Base-by-base conservation (phyloP, 2,329 filamentous ascomycete genomes). In the Colletotrichum scovillei region DNA sequence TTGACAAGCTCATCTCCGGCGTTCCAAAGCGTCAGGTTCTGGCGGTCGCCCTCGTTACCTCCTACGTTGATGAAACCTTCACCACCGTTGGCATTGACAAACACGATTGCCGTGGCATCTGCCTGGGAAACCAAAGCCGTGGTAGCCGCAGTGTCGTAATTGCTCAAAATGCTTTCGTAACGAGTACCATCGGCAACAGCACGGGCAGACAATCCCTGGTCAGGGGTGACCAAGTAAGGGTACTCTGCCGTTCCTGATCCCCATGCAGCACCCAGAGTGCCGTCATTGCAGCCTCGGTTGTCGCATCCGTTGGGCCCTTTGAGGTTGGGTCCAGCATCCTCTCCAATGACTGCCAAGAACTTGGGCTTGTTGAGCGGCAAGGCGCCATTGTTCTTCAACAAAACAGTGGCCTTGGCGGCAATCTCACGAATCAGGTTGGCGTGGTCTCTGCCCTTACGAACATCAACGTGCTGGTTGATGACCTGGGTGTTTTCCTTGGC, bases 11-110 rank as follows among this genome's bases (percentile, higher is more conserved):
- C 87, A 66, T 98, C 95, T 53, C 94, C 95, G 72, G 92, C 89
- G 73, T 92, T 88, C 96, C 96, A 98, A 0, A 98, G 87, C 0
- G 95, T 98, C 49, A 99, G 87, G 84, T 99, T 98, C 79, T 95
- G 95, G 66, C 97, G 92, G 82, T 98, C 96, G 71, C 97, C 97
- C 72, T 88, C 86, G 81, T 98, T 98, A 67, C 91, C 93, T 75
- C 95, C 96, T 1, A 97, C 90, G 32, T 84, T 88, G 79, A 98
- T 95, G 84, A 90, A 98, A 6, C 94, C 95, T 83, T 98, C 97
- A 66, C 96, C 96, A 4, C 93, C 90, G 80, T 95, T 89, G 16
- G 95, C 92, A 77, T 98, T 98, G 79, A 94, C 95, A 78, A 98
- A 98, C 12, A 98, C 95, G 55, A 99, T 89, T 75, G 95, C 86